Evolutionary conservation across 768 basidiomycete genomes (phyloP).

Genomic region (Nidularia pulvinata): DNA sequence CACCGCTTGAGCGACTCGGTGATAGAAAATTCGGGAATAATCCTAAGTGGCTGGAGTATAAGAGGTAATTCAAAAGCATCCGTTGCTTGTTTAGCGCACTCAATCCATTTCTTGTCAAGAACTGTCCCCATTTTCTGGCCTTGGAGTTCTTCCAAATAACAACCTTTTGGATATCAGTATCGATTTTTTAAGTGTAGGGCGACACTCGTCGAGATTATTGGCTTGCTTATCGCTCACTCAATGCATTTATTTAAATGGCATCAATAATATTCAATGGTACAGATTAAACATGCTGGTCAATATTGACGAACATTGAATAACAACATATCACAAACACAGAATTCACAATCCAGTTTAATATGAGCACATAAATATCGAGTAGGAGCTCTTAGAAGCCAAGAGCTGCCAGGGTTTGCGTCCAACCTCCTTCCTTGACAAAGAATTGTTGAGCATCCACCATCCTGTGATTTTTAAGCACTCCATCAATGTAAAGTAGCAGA

Average conservation of each 20-base stretch:
- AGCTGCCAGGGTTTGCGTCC: constrained; percentile 26
- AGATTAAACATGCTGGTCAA: too few species aligned
- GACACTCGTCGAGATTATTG: too few species aligned
- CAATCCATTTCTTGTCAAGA: constrained; percentile 12
- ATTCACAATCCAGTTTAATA: too few species aligned
- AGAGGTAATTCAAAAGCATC: constrained; percentile 33
- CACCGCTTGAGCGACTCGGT: constrained; percentile 58
- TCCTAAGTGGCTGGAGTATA: constrained; percentile 58
- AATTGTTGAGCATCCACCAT: constrained; percentile 34
- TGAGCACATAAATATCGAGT: constrained; percentile 6
- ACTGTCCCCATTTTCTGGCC: constrained; percentile 48
- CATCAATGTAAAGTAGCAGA: neutral
- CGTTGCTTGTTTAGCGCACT: too few species aligned
- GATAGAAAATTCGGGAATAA: constrained; percentile 57
- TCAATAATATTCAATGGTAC: too few species aligned
- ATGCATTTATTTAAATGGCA: too few species aligned
- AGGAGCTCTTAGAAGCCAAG: constrained; percentile 23
- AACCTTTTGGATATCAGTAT: too few species aligned
- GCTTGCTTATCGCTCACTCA: too few species aligned
- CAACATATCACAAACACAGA: too few species aligned
- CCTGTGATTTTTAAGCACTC: constrained; percentile 9
- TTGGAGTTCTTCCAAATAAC: constrained; percentile 20
- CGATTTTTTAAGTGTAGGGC: too few species aligned
- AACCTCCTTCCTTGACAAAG: constrained; percentile 21
- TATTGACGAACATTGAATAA: too few species aligned